Evolutionary conservation across 2,329 filamentous ascomycete species (phyloP), one percentile per base, ranked within the genome.

Genomic region (Cercospora brassicicola): DNA sequence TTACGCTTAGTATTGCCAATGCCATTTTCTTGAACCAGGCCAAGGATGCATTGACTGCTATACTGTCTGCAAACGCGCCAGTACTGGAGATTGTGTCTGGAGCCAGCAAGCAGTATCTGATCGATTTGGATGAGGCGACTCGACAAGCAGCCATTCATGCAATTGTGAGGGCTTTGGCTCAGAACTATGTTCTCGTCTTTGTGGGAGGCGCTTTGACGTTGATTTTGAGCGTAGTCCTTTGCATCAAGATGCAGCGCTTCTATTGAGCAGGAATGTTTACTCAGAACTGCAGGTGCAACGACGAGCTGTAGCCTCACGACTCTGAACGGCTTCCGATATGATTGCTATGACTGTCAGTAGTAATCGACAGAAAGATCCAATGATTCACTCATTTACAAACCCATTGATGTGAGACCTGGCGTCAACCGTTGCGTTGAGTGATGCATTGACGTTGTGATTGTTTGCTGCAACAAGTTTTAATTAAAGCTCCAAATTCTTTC

Each of bases 1-100:
- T 70, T 4, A 51, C 67, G 7, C 64, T 69, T 3, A 67, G 66
- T 31, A 65, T 69, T 31, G 63, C 67, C 18, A 60, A 64, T 23
- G 55, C 68, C 10, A 64, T 64, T 2, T 68, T 68, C 45, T 36
- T 66, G 23, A 70, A 70, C 51, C 33, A 30, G 2, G 56, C 59
- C 20, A 56, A 65, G 39, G 13, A 28, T 11, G 57, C 48, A 31
- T 45, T 68, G 31, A 42, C 57, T 9, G 18, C 15, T 4, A 45
- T 68, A 28, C 48, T 68, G 48, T 48, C 63, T 4, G 10, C 45
- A 20, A 39, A 62, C 20, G 56, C 42, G 15, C 51, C 59, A 20
- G 55, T 57, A 15, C 15, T 62, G 15, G 61, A 45, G 9, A 60
- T 65, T 18, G 51, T 69, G 18, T 59, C 45, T 30, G 61, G 65